Base-by-base conservation (phyloP, 305 asterid species). In the Salvia sclarea region DNA sequence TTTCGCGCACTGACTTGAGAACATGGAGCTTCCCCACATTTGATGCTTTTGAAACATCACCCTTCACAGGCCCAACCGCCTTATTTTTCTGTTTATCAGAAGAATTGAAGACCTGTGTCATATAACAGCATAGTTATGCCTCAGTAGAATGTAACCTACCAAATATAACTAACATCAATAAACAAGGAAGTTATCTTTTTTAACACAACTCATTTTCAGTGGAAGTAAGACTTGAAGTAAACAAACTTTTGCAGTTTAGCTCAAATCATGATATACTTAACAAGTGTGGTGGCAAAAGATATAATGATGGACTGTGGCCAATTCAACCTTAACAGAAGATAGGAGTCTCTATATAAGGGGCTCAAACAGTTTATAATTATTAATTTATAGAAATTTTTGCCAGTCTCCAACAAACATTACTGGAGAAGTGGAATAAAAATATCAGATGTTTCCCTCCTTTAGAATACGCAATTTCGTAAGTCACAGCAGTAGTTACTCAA, bases 21-120 rank as follows among this genome's bases (percentile, higher is more conserved):
- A 91, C 81, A 20, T 81, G 95, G 80, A 95, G 88, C 83, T 90
- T 91, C 60, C 97, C 96, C 40, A 65, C 77, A 75, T 62, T 88
- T 16, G 87, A 68, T 64, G 81, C 75, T 81, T 88, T 89, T 18
- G 79, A 58, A 62, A 61, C 75, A 52, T 87, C 97, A 44, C 66
- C 67, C 73, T 85, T 91, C 41, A 57, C 61, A n/a, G 81, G 81
- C 63, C 80, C 95, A 69, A 73, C 92, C 40, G 75, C 73, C 74
- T 83, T 94, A 72, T 68, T 24, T 82, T 87, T 91, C 72, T 71
- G 88, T 74, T 91, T 94, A 70, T 89, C 99, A 8, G 92, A 81
- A 74, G 90, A 77, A 80, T 61, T 86, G 62, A 69, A 72, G 56
- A 45, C 83, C 99, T 94, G 69, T 64, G 72, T 64, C 61, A 33